Evolutionary conservation across 1,139 yeast genomes (phyloP).

Genomic region (Meyerozyma smithsonii): DNA sequence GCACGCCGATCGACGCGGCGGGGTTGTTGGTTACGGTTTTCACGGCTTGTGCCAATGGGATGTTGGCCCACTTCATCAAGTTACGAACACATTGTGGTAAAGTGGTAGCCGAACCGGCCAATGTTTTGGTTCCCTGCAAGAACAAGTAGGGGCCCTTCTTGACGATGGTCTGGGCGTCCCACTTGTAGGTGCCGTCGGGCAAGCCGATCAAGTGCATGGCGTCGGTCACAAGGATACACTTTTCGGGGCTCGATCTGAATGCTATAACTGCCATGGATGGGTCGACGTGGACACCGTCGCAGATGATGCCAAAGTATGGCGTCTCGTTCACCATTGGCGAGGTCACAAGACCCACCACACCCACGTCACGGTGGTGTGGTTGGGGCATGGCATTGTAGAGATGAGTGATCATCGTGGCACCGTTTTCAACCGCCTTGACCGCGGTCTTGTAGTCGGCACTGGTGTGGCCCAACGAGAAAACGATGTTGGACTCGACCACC

Average conservation of each 20-base stretch:
- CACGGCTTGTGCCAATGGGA: constrained; percentile 50
- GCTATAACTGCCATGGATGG: constrained; percentile 54
- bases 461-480: constrained; percentile 57
- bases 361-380: constrained; percentile 60
- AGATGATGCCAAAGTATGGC: constrained; percentile 56
- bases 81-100: constrained; percentile 52
- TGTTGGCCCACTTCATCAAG: constrained; percentile 48
- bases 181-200: constrained; percentile 46
- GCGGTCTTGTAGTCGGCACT: constrained; percentile 47
- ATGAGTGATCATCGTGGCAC: constrained; percentile 61
- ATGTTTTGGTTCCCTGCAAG: constrained; percentile 53
- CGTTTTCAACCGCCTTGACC: constrained; percentile 44
- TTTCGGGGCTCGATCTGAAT: constrained; percentile 49
- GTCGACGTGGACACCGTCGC: constrained; percentile 62
- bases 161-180: constrained; percentile 46
- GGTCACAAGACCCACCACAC: constrained; percentile 52
- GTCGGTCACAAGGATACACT: constrained; percentile 57
- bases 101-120: constrained; percentile 62
- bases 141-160: constrained; percentile 47
- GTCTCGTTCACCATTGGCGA: constrained; percentile 27
- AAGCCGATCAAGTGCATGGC: constrained; percentile 56
- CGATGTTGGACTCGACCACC: constrained; percentile 30
- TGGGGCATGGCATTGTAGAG: constrained; percentile 67
- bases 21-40: constrained; percentile 57
- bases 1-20: constrained; percentile 44